These are phyloP conservation scores for Monosporascus ibericus DNA, from an alignment of 2,329 filamentous ascomycete species.

Conservation along the genomic window DNA sequence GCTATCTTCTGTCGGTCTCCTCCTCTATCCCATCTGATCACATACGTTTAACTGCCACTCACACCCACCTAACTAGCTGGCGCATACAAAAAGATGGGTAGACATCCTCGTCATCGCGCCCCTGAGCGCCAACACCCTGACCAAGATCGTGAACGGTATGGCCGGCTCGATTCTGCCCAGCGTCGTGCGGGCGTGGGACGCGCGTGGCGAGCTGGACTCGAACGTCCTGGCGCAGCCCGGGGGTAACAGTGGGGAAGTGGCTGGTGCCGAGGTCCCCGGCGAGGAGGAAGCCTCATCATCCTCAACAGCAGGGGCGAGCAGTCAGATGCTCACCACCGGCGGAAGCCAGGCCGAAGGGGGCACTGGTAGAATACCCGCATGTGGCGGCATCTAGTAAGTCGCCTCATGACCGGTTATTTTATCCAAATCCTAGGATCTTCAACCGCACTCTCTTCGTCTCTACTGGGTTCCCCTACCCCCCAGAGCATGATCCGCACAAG, in stretches of 20 bases:
- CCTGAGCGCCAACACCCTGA: slow-evolving; percentile 76
- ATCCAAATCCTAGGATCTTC: neutral
- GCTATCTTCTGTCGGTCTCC: neutral
- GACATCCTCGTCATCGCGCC: slow-evolving; percentile 76
- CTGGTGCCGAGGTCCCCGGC: neutral
- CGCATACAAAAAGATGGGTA: slow-evolving; percentile 48
- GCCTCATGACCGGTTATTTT: neutral
- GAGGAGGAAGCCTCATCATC: neutral
- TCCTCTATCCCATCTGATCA: neutral
- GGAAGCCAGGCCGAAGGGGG: neutral
- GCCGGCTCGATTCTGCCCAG: slow-evolving; percentile 69
- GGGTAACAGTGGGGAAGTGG: neutral
- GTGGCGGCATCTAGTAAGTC: slow-evolving; percentile 71
- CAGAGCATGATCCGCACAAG: too few relatives aligned
- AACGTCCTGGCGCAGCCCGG: slow-evolving; percentile 4
- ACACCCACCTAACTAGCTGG: neutral
- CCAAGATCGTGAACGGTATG: slow-evolving; percentile 74
- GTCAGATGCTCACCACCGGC: too few relatives aligned
- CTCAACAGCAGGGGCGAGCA: neutral
- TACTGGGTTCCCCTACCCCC: neutral
- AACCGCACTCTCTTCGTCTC: neutral
- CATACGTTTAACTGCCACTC: too few relatives aligned
- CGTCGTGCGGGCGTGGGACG: slow-evolving; percentile 85
- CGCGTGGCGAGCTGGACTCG: slow-evolving; percentile 51
- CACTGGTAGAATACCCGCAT: slow-evolving; percentile 63